Evolutionary conservation across 805 yeast species (phyloP).

Genomic region (Candida methanosorbosa): DNA sequence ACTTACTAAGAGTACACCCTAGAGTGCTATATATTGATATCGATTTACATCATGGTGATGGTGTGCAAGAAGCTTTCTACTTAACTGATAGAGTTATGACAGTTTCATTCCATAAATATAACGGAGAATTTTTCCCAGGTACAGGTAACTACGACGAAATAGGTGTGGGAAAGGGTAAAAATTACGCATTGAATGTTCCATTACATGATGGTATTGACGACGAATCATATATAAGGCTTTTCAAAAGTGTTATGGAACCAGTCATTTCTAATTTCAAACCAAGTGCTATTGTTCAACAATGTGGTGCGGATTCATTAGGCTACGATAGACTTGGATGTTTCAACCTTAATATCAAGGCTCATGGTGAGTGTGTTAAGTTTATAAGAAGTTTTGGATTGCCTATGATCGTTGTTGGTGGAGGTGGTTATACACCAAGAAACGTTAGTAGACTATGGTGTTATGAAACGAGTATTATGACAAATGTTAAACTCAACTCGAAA

Average conservation of each 20-base stretch:
- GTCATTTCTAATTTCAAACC: constrained; percentile 89
- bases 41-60: constrained; percentile 92
- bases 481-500: constrained; percentile 65
- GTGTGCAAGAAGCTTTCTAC: constrained; percentile 91
- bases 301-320: constrained; percentile 96
- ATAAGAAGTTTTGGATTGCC: constrained; percentile 87
- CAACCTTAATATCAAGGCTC: constrained; percentile 85
- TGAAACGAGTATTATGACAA: constrained; percentile 85
- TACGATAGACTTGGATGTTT: constrained; percentile 96
- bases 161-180: constrained; percentile 79
- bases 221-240: constrained; percentile 63
- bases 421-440: constrained; percentile 95
- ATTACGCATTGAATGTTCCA: constrained; percentile 81
- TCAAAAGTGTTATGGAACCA: constrained; percentile 85
- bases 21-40: constrained; percentile 83
- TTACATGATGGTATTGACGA: constrained; percentile 92
- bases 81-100: constrained; percentile 90
- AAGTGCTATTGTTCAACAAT: constrained; percentile 91
- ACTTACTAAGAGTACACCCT: constrained; percentile 72
- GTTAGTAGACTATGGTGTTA: constrained; percentile 94
- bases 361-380: constrained; percentile 90
- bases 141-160: constrained; percentile 81
- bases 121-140: constrained; percentile 89
- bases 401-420: constrained; percentile 89
- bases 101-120: constrained; percentile 81